Base-by-base conservation (phyloP, 148 eudicot species). In the Nepenthes gracilis region DNA sequence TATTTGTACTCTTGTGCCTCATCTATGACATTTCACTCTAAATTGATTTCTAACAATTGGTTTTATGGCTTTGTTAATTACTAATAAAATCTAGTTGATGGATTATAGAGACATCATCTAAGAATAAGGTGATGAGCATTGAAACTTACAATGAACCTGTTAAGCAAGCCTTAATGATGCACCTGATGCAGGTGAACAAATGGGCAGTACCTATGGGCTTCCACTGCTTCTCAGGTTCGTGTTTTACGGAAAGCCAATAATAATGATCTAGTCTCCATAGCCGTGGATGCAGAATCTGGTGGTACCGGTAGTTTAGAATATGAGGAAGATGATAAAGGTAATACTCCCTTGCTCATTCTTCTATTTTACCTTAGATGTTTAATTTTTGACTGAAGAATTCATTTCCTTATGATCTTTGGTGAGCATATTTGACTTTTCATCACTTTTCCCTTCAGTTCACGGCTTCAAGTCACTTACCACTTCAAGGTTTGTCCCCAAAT, bases 311-410 rank as follows among this genome's bases (percentile, higher is more conserved):
- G 78, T 66, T 78, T 81, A 64, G 87, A 83, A 60, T 86, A 89
- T 56, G 98, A 88, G 65, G 96, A 93, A 57, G 99, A 93, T 57
- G 99, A 93, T 77, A 93, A 93, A 81, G 90, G 99, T 89, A 69
- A 66, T 65, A 47, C 14, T 57, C 13, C 51, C n/a, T 58, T 61
- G 38, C 13, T 54, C 34, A 38, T 64, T 9, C 51, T 57, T 56
- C 33, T 13, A 7, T 10, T 63, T 55, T n/a, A 38, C 48, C 13
- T 48, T 13, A 15, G 12, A 8, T 12, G 33, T 60, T 47, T 36
- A 70, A 33, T 23, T 13, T 7, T 56, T 9, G 58, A 64, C 50
- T 47, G 54, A 55, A 33, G 48, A 9, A 43, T 37, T 43, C 7
- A 36, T 34, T n/a, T 47, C 48, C 43, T 64, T 14, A 36, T 58